A percentile compares a stretch with the other conserved stretches of the same genome.
phyloP scores from a whole-genome alignment of 2,329 filamentous ascomycete genomes.

The Tolypocladium album region DNA sequence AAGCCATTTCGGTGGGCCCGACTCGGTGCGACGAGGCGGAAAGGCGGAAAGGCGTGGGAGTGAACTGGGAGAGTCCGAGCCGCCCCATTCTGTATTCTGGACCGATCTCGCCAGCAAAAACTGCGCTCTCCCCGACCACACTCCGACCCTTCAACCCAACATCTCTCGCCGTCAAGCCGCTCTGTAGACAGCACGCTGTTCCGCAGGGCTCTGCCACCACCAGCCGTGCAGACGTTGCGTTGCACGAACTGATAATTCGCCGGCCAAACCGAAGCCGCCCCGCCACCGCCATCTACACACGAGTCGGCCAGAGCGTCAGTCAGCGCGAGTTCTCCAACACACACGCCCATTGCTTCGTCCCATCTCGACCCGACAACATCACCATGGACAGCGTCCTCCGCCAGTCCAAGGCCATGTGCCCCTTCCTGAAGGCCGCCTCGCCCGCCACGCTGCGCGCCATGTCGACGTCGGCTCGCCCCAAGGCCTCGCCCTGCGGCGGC shows the following conservation, averaged over 20 bases:
- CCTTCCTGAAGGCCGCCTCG: conserved; percentile 90
- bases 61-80: background rate
- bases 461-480: conserved; percentile 59
- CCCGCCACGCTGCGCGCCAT: conserved; percentile 84
- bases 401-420: conserved; percentile 94
- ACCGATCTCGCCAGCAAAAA: background rate
- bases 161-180: background rate
- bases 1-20: background rate
- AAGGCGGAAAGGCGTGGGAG: background rate
- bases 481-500: conserved; percentile 67
- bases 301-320: background rate
- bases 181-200: background rate
- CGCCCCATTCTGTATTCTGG: background rate
- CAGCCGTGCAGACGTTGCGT: background rate
- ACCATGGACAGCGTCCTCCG: conserved; percentile 88
- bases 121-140: background rate
- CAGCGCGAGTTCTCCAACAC: background rate
- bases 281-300: background rate
- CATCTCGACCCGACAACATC: conserved; percentile 1
- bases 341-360: background rate
- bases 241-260: background rate
- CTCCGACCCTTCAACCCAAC: background rate
- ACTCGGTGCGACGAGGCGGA: background rate
- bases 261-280: background rate
- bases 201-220: background rate